These are phyloP conservation scores for Verticillium nonalfalfae DNA, from an alignment of 2,329 filamentous ascomycete genomes.

Conservation along the genomic window DNA sequence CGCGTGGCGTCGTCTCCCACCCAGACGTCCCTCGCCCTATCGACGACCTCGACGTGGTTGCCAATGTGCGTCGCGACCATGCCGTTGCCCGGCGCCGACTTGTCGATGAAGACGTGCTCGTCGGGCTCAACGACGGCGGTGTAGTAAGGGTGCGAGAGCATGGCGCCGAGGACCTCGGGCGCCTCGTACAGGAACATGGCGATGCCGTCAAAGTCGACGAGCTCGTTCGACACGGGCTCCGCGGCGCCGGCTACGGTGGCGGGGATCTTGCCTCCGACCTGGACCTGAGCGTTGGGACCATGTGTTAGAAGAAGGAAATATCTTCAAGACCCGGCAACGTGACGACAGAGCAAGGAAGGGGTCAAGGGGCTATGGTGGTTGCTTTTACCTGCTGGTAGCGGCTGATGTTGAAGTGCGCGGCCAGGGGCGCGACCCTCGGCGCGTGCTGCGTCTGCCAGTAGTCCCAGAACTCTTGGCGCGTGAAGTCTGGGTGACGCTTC, in stretches of 20 bases:
- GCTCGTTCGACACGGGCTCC: slow-evolving; percentile 11
- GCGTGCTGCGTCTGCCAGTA: slow-evolving; percentile 23
- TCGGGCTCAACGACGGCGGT: slow-evolving; percentile 19
- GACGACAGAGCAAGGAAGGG: not conserved
- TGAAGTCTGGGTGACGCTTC: slow-evolving; percentile 17
- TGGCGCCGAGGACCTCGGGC: slow-evolving; percentile 13
- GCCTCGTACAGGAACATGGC: slow-evolving; percentile 21
- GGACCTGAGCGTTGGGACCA: slow-evolving; percentile 11
- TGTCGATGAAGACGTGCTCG: slow-evolving; percentile 21
- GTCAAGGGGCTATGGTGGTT: too few species aligned
- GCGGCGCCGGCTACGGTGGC: slow-evolving; percentile 14
- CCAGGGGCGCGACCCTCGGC: slow-evolving; percentile 19
- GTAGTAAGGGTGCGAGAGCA: slow-evolving; percentile 22
- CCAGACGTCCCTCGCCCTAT: slow-evolving; percentile 17
- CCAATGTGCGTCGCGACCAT: slow-evolving; percentile 20
- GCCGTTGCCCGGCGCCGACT: slow-evolving; percentile 16
- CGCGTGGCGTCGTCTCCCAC: slow-evolving; percentile 9
- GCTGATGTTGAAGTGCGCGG: slow-evolving; percentile 17
- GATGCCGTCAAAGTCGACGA: slow-evolving; percentile 20
- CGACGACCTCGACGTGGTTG: slow-evolving; percentile 16
- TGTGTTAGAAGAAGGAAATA: not conserved
- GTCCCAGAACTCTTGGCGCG: slow-evolving; percentile 18
- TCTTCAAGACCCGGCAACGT: too few species aligned
- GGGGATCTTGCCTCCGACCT: slow-evolving; percentile 17
- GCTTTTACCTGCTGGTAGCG: slow-evolving; percentile 19